Evolutionary conservation across 2,329 filamentous ascomycete species (phyloP).

Genomic region (Diaporthe sp.): DNA sequence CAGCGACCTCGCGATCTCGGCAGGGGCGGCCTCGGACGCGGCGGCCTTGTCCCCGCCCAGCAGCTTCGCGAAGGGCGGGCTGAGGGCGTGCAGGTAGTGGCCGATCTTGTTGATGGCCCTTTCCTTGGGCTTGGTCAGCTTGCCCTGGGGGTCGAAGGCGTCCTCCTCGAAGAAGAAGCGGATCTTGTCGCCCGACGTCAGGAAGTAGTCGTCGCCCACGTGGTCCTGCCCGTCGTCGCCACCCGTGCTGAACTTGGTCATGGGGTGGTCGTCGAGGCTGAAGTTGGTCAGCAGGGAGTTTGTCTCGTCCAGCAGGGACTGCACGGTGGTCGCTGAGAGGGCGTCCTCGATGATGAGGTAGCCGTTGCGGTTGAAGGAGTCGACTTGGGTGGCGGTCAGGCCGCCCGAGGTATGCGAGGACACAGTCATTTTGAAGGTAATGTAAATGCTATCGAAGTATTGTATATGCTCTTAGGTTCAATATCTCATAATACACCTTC

Average conservation of each 20-base stretch:
- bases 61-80: slow-evolving; percentile 74
- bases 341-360: slow-evolving; percentile 90
- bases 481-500: not conserved
- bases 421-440: not conserved
- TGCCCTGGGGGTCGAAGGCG: slow-evolving; percentile 78
- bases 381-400: slow-evolving; percentile 79
- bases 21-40: slow-evolving; percentile 55
- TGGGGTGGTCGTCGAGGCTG: slow-evolving; percentile 85
- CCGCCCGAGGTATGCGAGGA: slow-evolving; percentile 55
- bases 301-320: slow-evolving; percentile 80
- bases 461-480: not conserved
- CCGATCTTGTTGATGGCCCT: slow-evolving; percentile 92
- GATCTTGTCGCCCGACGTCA: slow-evolving; percentile 89
- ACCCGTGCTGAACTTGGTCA: slow-evolving; percentile 95
- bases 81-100: slow-evolving; percentile 80
- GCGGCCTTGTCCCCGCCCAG: slow-evolving; percentile 62
- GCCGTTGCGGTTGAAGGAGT: slow-evolving; percentile 84
- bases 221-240: slow-evolving; percentile 76
- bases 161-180: slow-evolving; percentile 98
- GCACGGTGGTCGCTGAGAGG: slow-evolving; percentile 75
- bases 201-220: slow-evolving; percentile 95
- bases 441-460: not conserved
- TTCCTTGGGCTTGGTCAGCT: slow-evolving; percentile 83
- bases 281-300: slow-evolving; percentile 81
- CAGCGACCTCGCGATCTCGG: slow-evolving; percentile 77